These are phyloP conservation scores for Myriosclerotinia duriaeana DNA, from an alignment of 2,329 filamentous ascomycete species.

Conservation along the genomic window DNA sequence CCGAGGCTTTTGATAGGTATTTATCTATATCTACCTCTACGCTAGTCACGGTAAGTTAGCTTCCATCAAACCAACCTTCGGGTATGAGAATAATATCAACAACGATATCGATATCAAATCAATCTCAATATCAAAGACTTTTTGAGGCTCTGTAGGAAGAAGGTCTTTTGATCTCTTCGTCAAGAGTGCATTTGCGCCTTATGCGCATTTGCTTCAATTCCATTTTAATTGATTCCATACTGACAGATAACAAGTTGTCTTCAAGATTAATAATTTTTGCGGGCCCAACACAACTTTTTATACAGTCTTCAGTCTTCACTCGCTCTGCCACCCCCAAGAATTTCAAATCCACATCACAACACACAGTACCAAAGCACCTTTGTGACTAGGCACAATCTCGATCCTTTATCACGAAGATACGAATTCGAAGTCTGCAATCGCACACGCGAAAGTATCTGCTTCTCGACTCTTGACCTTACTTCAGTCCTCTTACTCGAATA, in stretches of 20 bases:
- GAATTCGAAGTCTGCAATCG: not conserved
- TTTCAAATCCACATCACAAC: constrained; percentile 10
- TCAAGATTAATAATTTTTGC: constrained; percentile 20
- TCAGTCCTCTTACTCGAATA: not conserved
- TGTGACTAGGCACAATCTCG: constrained; percentile 9
- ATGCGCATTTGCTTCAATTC: constrained; percentile 11
- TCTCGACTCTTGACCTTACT: not conserved
- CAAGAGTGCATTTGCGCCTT: constrained; percentile 13
- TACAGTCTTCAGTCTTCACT: constrained; percentile 14
- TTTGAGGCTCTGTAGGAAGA: constrained; percentile 9
- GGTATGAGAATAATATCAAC: not conserved
- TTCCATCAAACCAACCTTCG: constrained; percentile 23
- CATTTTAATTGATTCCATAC: constrained; percentile 14
- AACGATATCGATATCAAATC: constrained; percentile 9
- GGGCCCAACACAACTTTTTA: constrained; percentile 12
- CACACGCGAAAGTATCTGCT: not conserved
- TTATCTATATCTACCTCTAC: constrained; percentile 18
- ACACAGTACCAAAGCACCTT: constrained; percentile 15
- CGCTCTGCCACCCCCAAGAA: not conserved
- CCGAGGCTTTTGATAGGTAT: constrained; percentile 24
- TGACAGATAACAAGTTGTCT: constrained; percentile 18
- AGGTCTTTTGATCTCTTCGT: not conserved
- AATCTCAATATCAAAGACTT: not conserved
- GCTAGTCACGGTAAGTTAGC: constrained; percentile 35
- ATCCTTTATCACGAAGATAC: not conserved